Conservation (phyloP, 495 filamentous ascomycete species). For the Hypoxylon lienhwacheense region DNA sequence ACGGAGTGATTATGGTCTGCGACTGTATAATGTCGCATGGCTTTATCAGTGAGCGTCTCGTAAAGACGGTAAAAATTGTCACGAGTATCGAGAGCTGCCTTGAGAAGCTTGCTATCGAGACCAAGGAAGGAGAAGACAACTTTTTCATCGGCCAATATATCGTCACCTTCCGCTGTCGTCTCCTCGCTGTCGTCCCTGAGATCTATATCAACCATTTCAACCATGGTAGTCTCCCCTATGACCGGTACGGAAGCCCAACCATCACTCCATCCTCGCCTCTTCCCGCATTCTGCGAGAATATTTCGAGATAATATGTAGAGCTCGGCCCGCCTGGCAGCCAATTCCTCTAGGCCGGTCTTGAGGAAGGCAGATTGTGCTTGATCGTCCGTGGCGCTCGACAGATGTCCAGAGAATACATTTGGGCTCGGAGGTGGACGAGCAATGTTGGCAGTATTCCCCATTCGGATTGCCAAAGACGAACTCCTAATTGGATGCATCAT, state of each 20-base stretch:
- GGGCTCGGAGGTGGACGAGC: slow-evolving; percentile 48
- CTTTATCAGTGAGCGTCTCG: slow-evolving; percentile 69
- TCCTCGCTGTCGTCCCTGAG: slow-evolving; percentile 47
- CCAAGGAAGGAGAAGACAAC: slow-evolving; percentile 42
- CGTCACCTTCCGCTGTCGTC: slow-evolving; percentile 22
- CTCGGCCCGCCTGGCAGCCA: slow-evolving; percentile 81
- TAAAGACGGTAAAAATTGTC: slow-evolving; percentile 63
- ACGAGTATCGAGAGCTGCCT: slow-evolving; percentile 52
- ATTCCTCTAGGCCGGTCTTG: slow-evolving; percentile 74
- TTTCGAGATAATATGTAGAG: slow-evolving; percentile 77
- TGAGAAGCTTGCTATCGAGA: slow-evolving; percentile 55
- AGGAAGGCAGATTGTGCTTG: slow-evolving; percentile 44
- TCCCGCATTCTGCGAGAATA: slow-evolving; percentile 73
- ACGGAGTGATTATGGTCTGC: slow-evolving; percentile 76
- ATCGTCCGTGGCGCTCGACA: slow-evolving; percentile 31
- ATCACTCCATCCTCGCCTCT: slow-evolving; percentile 71
- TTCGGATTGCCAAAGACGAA: slow-evolving; percentile 52
- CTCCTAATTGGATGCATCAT: slow-evolving; percentile 63
- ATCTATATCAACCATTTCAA: slow-evolving; percentile 60
- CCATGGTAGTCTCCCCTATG: slow-evolving; percentile 52
- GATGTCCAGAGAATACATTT: slow-evolving; percentile 47
- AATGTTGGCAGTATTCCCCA: slow-evolving; percentile 21
- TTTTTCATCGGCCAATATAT: slow-evolving; percentile 13
- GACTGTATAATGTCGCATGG: slow-evolving; percentile 72
- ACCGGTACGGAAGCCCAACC: slow-evolving; percentile 71